Evolutionary conservation across 495 filamentous ascomycete species (phyloP), one percentile per base, ranked within the genome.

Genomic region (Trichoderma virens): DNA sequence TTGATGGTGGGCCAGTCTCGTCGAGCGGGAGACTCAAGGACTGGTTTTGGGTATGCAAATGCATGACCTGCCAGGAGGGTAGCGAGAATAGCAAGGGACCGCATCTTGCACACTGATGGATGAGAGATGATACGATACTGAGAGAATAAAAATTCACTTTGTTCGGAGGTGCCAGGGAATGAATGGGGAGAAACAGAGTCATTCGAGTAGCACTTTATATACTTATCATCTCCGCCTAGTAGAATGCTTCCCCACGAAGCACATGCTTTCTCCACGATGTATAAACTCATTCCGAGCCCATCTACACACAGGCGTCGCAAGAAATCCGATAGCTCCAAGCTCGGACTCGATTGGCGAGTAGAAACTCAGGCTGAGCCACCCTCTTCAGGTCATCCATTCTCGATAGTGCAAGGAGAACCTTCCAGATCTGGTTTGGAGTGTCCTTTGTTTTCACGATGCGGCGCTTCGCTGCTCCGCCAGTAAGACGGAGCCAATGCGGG

Each of bases 401-500:
- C 8, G 25, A 25, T 30, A 56, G 23, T 25, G 25, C 51, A 56
- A 56, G 51, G 25, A 56, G 23, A 56, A 56, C 11, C 51, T 56
- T 30, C 51, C 51, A 56, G 51, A 56, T 28, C 9, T 0, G 51
- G 51, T 6, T 18, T 56, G 51, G 51, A 30, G 51, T 28, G 25
- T 3, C 25, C 13, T 56, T 30, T 56, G 13, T 56, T 56, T 13
- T 56, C 11, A 30, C 51, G 51, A 56, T 56, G 51, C 51, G 51
- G 51, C 51, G 51, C 51, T 30, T 56, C 23, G 6, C 8, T 30
- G 25, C 2, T 30, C 51, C 25, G 51, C 51, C 51, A 56, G 27
- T 56, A 18, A 56, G 51, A 56, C 51, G 51, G 51, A 9, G 51
- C 27, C 51, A 56, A 56, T 56, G 51, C 25, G 51, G 51, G 51